phyloP scores from a whole-genome alignment of 2,329 filamentous ascomycete genomes.

The Colletotrichum falcatum region DNA sequence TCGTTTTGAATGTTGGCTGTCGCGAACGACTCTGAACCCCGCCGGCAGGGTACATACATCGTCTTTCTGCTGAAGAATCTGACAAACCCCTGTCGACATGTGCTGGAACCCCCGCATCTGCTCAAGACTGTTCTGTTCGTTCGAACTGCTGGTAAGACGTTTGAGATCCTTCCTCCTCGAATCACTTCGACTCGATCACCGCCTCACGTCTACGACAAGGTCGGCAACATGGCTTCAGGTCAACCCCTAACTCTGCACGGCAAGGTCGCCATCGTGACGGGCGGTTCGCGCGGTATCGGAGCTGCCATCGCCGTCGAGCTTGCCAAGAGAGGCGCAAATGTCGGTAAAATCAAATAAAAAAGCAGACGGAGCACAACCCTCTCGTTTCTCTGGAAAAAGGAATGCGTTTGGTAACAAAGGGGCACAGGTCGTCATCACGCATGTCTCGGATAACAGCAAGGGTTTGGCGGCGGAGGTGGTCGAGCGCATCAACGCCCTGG shows the following conservation, averaged over 20 bases:
- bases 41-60: not conserved
- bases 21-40: not conserved
- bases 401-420: not conserved
- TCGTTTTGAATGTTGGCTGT: not conserved
- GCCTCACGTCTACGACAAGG: too few relatives aligned
- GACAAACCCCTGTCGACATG: not conserved
- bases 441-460: not conserved
- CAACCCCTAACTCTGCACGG: slow-evolving; percentile 46
- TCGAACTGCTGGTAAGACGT: not conserved
- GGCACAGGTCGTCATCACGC: not conserved
- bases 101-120: not conserved
- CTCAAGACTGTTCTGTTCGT: not conserved
- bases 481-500: not conserved
- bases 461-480: not conserved
- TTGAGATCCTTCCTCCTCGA: not conserved
- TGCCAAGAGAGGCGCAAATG: slow-evolving; percentile 58
- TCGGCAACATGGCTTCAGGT: not conserved
- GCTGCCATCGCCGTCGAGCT: slow-evolving; percentile 68
- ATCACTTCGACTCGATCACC: not conserved
- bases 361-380: not conserved
- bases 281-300: slow-evolving; percentile 67
- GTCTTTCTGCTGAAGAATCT: not conserved
- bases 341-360: slow-evolving; percentile 51
- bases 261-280: slow-evolving; percentile 39
- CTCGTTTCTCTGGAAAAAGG: not conserved